Evolutionary conservation across 306 rosid genomes (phyloP).

Genomic region (Dalbergia oliveri): DNA sequence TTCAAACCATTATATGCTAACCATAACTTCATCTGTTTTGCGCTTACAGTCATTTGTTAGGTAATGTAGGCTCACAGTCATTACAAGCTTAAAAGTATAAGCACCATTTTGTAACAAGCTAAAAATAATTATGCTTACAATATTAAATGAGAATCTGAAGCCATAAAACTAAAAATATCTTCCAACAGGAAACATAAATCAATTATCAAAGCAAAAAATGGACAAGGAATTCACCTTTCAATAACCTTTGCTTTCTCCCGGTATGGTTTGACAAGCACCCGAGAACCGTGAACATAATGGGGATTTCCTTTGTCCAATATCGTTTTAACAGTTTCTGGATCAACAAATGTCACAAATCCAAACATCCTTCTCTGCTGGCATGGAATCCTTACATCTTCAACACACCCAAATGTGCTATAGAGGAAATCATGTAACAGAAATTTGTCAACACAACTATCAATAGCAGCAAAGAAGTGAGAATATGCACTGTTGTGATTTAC

Average conservation of each 20-base stretch:
- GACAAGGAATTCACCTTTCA: conserved; percentile 62
- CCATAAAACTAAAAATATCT: not conserved
- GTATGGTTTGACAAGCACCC: conserved; percentile 92
- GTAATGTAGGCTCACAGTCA: not conserved
- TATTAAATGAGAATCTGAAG: not conserved
- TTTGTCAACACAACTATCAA: not conserved
- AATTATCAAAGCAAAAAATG: not conserved
- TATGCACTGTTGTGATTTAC: conserved; percentile 44
- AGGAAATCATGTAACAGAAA: conserved; percentile 27
- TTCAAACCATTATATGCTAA: conserved; percentile 7
- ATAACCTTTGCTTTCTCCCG: conserved; percentile 70
- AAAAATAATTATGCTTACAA: not conserved
- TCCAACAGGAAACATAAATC: not conserved
- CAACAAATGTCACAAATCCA: conserved; percentile 87
- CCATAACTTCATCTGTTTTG: conserved; percentile 3
- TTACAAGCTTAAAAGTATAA: conserved; percentile 17
- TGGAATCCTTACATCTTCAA: conserved; percentile 95
- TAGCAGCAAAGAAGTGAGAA: conserved; percentile 32
- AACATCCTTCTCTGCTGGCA: conserved; percentile 89
- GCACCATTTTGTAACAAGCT: conserved; percentile 20
- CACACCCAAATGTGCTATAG: conserved; percentile 75
- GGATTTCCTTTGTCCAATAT: conserved; percentile 79
- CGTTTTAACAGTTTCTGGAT: conserved; percentile 69
- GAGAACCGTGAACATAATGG: conserved; percentile 77
- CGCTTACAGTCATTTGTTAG: not conserved